Percentiles rank a stretch among this genome's conserved stretches.
These are phyloP conservation scores for Meredithiella fracta DNA, from an alignment of 2,329 filamentous ascomycete genomes.

Conservation along the genomic window DNA sequence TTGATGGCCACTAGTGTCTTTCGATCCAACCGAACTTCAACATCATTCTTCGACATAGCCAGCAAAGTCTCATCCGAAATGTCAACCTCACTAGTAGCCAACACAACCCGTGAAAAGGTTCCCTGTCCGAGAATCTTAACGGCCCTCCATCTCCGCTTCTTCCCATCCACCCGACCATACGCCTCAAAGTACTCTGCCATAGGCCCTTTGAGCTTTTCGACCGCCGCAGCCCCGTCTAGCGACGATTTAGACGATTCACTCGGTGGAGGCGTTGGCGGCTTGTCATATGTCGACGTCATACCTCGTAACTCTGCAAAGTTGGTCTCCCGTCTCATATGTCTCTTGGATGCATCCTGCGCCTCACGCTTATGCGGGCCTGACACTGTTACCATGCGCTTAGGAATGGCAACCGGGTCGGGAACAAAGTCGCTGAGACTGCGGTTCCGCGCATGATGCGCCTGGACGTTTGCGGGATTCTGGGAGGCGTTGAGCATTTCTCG, in stretches of 20 bases:
- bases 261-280: slow-evolving; percentile 65
- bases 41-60: slow-evolving; percentile 19
- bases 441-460: slow-evolving; percentile 43
- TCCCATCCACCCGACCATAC: slow-evolving; percentile 46
- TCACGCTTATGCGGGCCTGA: slow-evolving; percentile 40
- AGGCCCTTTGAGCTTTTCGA: slow-evolving; percentile 24
- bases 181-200: slow-evolving; percentile 53
- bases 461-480: slow-evolving; percentile 10
- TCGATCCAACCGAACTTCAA: slow-evolving; percentile 31
- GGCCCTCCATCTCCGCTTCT: slow-evolving; percentile 61
- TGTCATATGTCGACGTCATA: slow-evolving; percentile 40
- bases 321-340: slow-evolving; percentile 53
- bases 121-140: slow-evolving; percentile 74
- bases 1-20: slow-evolving; percentile 85
- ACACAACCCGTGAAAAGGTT: slow-evolving; percentile 85
- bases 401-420: slow-evolving; percentile 51
- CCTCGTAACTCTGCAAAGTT: slow-evolving; percentile 68
- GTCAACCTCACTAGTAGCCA: slow-evolving; percentile 64
- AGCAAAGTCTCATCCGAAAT: slow-evolving; percentile 26
- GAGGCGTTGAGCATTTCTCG: slow-evolving; percentile 7
- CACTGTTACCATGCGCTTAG: slow-evolving; percentile 58
- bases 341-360: slow-evolving; percentile 23
- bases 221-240: slow-evolving; percentile 23
- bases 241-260: slow-evolving; percentile 49
- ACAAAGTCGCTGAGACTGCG: slow-evolving; percentile 80